These are phyloP conservation scores for Meira nashicola DNA, from an alignment of 1,284 basidiomycete species.

Conservation along the genomic window DNA sequence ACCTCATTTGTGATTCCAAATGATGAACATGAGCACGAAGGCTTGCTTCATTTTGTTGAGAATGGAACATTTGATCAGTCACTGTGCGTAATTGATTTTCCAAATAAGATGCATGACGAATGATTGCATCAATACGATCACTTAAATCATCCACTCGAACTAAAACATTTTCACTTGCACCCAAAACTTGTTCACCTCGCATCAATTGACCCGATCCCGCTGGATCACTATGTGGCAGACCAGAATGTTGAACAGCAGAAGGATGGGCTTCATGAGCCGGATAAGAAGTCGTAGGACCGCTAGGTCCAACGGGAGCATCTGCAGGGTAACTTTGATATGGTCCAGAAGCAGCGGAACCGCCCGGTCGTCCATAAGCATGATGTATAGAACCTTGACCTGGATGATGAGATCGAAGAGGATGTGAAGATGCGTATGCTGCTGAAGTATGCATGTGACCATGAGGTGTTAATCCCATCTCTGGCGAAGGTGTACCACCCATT, in stretches of 20 bases:
- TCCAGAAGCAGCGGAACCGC: too few relatives aligned
- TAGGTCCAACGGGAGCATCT: not conserved
- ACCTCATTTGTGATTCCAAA: slow-evolving; percentile 8
- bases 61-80: slow-evolving; percentile 30
- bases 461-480: slow-evolving; percentile 25
- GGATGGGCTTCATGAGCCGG: not conserved
- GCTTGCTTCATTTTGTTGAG: slow-evolving; percentile 13
- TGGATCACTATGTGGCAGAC: not conserved
- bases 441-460: slow-evolving; percentile 11
- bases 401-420: not conserved
- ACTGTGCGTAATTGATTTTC: slow-evolving; percentile 37
- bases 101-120: slow-evolving; percentile 44
- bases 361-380: not conserved
- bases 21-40: slow-evolving; percentile 4
- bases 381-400: not conserved
- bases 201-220: not conserved
- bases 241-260: too few relatives aligned
- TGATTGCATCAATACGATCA: slow-evolving; percentile 46
- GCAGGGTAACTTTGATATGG: not conserved
- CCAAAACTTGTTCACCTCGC: not conserved
- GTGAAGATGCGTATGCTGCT: not conserved
- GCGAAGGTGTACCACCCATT: slow-evolving; percentile 21
- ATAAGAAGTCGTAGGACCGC: not conserved
- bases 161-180: slow-evolving; percentile 1
- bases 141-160: slow-evolving; percentile 38